Conservation (phyloP, 2,329 filamentous ascomycete genomes). For the Botrytis deweyae region DNA sequence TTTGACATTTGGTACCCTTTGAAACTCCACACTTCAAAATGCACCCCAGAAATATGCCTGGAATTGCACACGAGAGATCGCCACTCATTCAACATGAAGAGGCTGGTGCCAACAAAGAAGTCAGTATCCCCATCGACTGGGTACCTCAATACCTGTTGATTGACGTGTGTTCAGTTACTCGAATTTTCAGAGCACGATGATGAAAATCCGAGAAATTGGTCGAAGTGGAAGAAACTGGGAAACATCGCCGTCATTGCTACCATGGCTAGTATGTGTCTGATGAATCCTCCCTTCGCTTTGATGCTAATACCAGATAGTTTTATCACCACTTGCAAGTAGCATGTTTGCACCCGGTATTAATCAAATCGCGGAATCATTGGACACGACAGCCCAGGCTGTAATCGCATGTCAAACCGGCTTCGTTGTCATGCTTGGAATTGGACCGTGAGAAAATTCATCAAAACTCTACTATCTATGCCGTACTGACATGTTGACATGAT, state of each 20-base stretch:
- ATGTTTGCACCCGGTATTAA: constrained; percentile 53
- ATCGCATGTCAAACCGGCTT: constrained; percentile 53
- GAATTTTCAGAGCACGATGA: constrained; percentile 30
- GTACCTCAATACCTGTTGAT: not conserved
- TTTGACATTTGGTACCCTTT: not conserved
- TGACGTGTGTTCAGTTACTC: not conserved
- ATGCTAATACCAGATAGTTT: not conserved
- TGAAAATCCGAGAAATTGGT: constrained; percentile 32
- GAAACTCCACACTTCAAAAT: not conserved
- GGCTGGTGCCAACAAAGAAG: constrained; percentile 14
- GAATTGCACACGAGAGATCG: constrained; percentile 23
- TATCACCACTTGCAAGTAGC: constrained; percentile 39
- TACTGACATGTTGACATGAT: not conserved
- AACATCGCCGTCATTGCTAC: constrained; percentile 34
- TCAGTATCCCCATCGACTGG: not conserved
- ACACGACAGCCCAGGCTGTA: constrained; percentile 15
- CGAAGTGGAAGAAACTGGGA: constrained; percentile 31
- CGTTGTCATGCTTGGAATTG: constrained; percentile 24
- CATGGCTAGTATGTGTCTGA: constrained; percentile 31
- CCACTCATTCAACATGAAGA: constrained; percentile 27
- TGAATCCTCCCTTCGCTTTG: too few relatives aligned
- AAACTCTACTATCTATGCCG: too few relatives aligned
- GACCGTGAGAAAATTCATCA: constrained; percentile 17
- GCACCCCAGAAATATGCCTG: not conserved
- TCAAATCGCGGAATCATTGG: constrained; percentile 41